Base-by-base conservation (phyloP, 2,329 filamentous ascomycete genomes). In the Phialophora verrucosa region DNA sequence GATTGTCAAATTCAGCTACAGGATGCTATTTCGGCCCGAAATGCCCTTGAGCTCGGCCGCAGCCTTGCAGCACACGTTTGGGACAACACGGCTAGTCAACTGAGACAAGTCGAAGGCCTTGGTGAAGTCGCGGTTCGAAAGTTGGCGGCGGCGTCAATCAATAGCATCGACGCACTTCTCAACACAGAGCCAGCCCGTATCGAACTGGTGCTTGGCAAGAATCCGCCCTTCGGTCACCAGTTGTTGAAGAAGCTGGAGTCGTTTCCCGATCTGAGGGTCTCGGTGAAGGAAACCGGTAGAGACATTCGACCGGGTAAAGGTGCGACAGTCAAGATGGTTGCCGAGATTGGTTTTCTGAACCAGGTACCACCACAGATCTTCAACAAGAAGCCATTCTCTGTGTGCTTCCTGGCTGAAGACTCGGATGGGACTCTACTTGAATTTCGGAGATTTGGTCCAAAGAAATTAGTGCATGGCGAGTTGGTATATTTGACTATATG, bases 21-120 rank as follows among this genome's bases (percentile, higher is more conserved):
- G 76, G 92, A 98, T 75, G 89, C 91, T 0, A 77, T 87, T 4
- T 85, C 90, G 1, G 84, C 88, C 1, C 85, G 85, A 31, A 88
- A 88, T 67, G 90, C 90, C 5, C 83, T 98, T 1, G 90, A 94
- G 73, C 84, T 98, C 5, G 85, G 90, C 56, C 85, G 94, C 64
- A 92, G 91, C 70, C 80, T 98, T 59, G 85, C 87, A 25, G 91
- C 93, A 1, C 86, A 85, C 66, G 84, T 84, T 1, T 97, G 93
- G 95, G 95, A 99, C 73, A 88, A 90, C 38, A 91, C 88, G 1
- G 87, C 91, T 0, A 83, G 90, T 25, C 91, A 97, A 71, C 85
- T 99, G 74, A 90, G 90, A 67, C 94, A 98, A 76, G 84, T 99
- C 1, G 87, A 91, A 0, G 86, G 88, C 2, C 86, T 98, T 67